Conservation (phyloP, 371 early-diverging fungal species). For the Apophysomyces ossiformis region DNA sequence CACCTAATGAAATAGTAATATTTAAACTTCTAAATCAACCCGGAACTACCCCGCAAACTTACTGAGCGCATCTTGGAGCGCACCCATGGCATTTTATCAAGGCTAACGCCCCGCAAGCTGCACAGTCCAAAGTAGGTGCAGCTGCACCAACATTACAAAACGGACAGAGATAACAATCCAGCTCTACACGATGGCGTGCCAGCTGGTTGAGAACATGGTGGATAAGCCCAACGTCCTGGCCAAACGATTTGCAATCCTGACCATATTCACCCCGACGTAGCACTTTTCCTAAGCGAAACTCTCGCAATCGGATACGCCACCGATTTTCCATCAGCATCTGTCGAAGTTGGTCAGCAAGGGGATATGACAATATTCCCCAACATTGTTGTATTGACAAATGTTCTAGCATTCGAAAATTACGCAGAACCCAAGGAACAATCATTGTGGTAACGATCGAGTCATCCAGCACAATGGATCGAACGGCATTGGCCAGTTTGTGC, state of each 20-base stretch:
- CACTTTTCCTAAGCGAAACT: constrained; percentile 25
- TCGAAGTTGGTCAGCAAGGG: constrained; percentile 11
- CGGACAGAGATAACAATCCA: constrained; percentile 28
- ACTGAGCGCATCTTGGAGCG: constrained; percentile 32
- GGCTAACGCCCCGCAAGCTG: constrained; percentile 21
- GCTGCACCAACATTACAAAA: constrained; percentile 24
- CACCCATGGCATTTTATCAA: constrained; percentile 24
- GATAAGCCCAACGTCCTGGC: constrained; percentile 27
- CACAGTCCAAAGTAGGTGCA: constrained; percentile 20
- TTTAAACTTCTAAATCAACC: neutral
- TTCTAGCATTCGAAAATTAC: constrained; percentile 15
- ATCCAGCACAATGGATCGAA: constrained; percentile 15
- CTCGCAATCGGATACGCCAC: constrained; percentile 10
- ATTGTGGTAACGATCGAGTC: constrained; percentile 17
- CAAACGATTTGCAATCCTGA: constrained; percentile 22
- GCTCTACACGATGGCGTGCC: constrained; percentile 16
- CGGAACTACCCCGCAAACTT: neutral
- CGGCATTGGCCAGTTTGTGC: constrained; percentile 14
- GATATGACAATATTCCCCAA: constrained; percentile 25
- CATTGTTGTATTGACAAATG: constrained; percentile 22
- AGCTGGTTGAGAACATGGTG: constrained; percentile 19
- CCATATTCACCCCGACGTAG: constrained; percentile 25
- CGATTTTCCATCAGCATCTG: neutral
- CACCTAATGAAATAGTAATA: constrained; percentile 15
- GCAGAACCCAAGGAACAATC: constrained; percentile 16